A percentile compares a stretch with the other conserved stretches of the same genome.
These are phyloP conservation scores for Paradendryphiella salina DNA, from an alignment of 2,329 filamentous ascomycete genomes.

Conservation along the genomic window DNA sequence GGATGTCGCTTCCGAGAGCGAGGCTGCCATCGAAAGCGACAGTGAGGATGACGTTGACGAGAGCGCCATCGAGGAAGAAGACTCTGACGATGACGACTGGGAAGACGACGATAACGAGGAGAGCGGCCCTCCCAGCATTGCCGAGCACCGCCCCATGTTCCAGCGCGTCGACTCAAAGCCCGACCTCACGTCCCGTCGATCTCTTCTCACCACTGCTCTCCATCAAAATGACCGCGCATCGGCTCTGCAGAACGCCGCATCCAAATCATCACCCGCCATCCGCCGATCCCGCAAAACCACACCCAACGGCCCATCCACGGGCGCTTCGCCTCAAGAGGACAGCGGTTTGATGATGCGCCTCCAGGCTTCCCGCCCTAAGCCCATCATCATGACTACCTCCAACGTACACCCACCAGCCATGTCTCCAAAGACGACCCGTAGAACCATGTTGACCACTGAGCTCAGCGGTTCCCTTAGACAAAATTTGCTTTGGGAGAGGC, in stretches of 20 bases:
- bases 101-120: slow-evolving; percentile 73
- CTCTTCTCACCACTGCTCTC: slow-evolving; percentile 86
- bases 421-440: slow-evolving; percentile 86
- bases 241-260: slow-evolving; percentile 69
- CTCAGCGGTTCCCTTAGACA: slow-evolving; percentile 89
- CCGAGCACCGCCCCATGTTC: slow-evolving; percentile 75
- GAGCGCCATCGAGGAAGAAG: slow-evolving; percentile 66
- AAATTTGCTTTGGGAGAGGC: slow-evolving; percentile 91
- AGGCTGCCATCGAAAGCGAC: slow-evolving; percentile 62
- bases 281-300: slow-evolving; percentile 65
- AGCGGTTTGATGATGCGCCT: slow-evolving; percentile 62
- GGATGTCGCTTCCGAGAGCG: slow-evolving; percentile 58
- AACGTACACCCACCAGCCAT: slow-evolving; percentile 73
- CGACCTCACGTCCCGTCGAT: slow-evolving; percentile 82
- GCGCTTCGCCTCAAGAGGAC: slow-evolving; percentile 58
- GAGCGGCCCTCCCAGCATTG: slow-evolving; percentile 79
- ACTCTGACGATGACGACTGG: slow-evolving; percentile 53
- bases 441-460: slow-evolving; percentile 83
- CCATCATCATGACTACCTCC: slow-evolving; percentile 74
- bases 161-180: slow-evolving; percentile 86
- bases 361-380: slow-evolving; percentile 70
- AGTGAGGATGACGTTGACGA: slow-evolving; percentile 63
- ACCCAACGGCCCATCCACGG: slow-evolving; percentile 69
- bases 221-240: slow-evolving; percentile 74
- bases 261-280: slow-evolving; percentile 58